A percentile compares a stretch with the other conserved stretches of the same genome.
These are phyloP conservation scores for Emericellopsis atlantica DNA, from an alignment of 2,329 filamentous ascomycete genomes.

Conservation along the genomic window DNA sequence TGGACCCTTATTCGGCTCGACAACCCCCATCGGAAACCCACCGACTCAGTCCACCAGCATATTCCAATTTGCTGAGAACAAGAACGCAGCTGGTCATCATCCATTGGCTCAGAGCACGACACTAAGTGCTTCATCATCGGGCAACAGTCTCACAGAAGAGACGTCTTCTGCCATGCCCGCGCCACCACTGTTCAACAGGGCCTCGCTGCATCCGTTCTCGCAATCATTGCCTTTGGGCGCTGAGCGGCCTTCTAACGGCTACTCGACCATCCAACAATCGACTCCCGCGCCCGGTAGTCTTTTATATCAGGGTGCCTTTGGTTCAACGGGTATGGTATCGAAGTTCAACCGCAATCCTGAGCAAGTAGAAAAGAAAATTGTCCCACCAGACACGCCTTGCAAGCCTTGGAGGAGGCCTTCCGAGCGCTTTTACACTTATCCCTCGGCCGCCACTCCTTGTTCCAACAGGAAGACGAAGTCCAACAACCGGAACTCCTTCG, in stretches of 20 bases:
- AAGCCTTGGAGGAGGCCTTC: constrained; percentile 39
- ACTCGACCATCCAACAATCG: constrained; percentile 15
- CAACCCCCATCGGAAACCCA: constrained; percentile 37
- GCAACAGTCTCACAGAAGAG: constrained; percentile 65
- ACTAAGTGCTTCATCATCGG: constrained; percentile 76
- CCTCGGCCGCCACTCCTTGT: background rate
- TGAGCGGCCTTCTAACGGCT: constrained; percentile 18
- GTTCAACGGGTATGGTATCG: constrained; percentile 87
- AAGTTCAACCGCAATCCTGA: constrained; percentile 85
- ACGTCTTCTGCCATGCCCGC: constrained; percentile 24
- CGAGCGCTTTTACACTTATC: constrained; percentile 4
- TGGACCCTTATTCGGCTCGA: constrained; percentile 51
- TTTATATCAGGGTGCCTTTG: constrained; percentile 73
- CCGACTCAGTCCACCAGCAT: constrained; percentile 28
- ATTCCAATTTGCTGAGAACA: constrained; percentile 18
- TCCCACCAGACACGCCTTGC: constrained; percentile 90
- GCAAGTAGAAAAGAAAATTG: constrained; percentile 48
- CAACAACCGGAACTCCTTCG: constrained; percentile 58
- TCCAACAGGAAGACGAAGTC: constrained; percentile 44
- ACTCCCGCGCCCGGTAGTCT: constrained; percentile 40
- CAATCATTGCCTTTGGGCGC: constrained; percentile 24
- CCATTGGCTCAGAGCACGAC: constrained; percentile 77
- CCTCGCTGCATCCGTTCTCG: constrained; percentile 20
- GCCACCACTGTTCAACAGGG: constrained; percentile 1
- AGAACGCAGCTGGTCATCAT: constrained; percentile 27